A percentile compares a stretch with the other conserved stretches of the same genome.
Conservation (phyloP, 495 filamentous ascomycete species). For the Penicillium riverlandense region DNA sequence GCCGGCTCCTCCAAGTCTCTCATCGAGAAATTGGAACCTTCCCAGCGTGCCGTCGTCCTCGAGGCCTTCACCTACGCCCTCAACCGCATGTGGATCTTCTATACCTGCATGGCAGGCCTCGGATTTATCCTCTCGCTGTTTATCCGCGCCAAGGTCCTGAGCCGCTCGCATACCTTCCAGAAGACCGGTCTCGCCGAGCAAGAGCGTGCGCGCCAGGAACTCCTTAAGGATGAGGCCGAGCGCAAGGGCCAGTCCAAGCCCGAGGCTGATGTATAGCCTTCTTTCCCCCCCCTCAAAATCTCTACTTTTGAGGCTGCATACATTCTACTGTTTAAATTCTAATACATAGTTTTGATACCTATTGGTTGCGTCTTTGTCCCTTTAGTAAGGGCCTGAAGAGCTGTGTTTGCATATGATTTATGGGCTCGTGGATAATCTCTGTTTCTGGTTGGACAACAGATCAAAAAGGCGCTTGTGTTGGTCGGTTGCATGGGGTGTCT, state of each 20-base stretch:
- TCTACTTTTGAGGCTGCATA: neutral
- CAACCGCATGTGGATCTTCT: constrained; percentile 63
- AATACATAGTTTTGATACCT: too few species aligned
- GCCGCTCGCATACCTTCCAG: constrained; percentile 50
- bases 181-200: constrained; percentile 56
- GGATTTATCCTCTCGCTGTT: constrained; percentile 50
- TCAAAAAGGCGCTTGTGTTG: too few species aligned
- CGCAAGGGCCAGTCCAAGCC: constrained; percentile 13
- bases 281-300: neutral
- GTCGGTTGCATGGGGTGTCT: too few species aligned
- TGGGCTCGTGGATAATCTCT: too few species aligned
- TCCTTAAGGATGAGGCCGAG: constrained; percentile 17
- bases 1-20: constrained; percentile 54
- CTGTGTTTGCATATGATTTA: too few species aligned
- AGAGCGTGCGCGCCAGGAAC: constrained; percentile 34
- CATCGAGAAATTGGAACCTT: constrained; percentile 40
- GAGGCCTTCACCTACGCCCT: constrained; percentile 50
- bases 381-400: too few species aligned
- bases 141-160: constrained; percentile 49
- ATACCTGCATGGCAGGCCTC: constrained; percentile 44
- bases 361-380: too few species aligned
- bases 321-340: neutral
- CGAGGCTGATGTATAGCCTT: constrained; percentile 19
- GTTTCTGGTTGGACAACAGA: too few species aligned
- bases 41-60: constrained; percentile 41